Conservation (phyloP, 179 eudicot species). For the Sideroxylon spinosum region DNA sequence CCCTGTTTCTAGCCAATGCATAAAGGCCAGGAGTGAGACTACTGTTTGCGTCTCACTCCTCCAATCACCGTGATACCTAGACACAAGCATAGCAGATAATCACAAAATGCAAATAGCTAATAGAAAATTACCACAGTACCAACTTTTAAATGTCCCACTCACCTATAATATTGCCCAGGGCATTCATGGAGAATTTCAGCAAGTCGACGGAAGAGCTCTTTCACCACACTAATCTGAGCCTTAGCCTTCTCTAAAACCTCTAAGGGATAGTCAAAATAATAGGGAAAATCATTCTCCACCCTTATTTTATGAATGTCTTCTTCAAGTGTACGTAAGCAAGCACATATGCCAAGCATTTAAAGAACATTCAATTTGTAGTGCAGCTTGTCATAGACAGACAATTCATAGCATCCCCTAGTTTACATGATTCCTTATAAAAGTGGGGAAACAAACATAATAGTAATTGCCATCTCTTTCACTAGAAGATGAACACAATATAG, state of each 20-base stretch:
- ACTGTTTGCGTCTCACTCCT: constrained; percentile 75
- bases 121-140: not conserved
- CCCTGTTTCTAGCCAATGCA: constrained; percentile 96
- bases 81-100: constrained; percentile 9
- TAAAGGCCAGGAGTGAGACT: constrained; percentile 76
- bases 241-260: constrained; percentile 83
- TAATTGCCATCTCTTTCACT: too few relatives aligned
- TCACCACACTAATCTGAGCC: constrained; percentile 56
- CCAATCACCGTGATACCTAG: constrained; percentile 94
- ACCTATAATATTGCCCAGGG: constrained; percentile 93
- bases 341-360: not conserved
- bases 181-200: constrained; percentile 69
- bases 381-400: not conserved
- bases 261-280: constrained; percentile 17
- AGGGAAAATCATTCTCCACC: not conserved
- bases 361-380: not conserved
- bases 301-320: not conserved
- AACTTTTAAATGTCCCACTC: constrained; percentile 14
- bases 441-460: too few relatives aligned
- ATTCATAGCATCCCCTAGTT: not conserved
- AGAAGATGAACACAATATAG: not conserved
- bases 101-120: not conserved
- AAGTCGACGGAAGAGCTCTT: constrained; percentile 53
- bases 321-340: not conserved
- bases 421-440: too few relatives aligned